Evolutionary conservation across 305 asterid species (phyloP), one percentile per base, ranked within the genome.

Genomic region (Plantago coronopus): DNA sequence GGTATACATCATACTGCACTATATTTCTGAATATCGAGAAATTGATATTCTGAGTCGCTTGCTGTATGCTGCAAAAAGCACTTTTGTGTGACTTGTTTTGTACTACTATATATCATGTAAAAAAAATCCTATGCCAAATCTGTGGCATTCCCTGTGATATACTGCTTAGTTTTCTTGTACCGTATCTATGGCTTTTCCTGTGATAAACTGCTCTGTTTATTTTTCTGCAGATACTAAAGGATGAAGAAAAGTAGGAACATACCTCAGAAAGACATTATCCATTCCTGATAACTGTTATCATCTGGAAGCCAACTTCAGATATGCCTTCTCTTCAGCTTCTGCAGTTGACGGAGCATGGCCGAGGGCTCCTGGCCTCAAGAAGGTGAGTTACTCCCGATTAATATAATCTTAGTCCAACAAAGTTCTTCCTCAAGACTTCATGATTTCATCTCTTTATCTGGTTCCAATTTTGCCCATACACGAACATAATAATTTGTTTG

Each of bases 311-410:
- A 64, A 76, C 73, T 68, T 48, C 59, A 56, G 72, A 64, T 54
- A 93, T 93, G 99, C 88, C 91, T 66, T 89, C 99, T 57, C 99
- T 87, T 78, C 99, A 93, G 84, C 96, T 93, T 76, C 79, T 93
- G 75, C 94, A 85, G 84, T 77, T 93, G 78, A 93, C 97, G 50
- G 95, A 89, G 71, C 97, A 76, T 77, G 97, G 99, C 29, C 87
- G 95, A 67, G 87, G 91, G 62, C 83, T 93, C 73, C 62, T 93
- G 82, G 82, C 96, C 69, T 87, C 97, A n/a, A 89, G 95, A 80
- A 89, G 95, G 99, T 89, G 66, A 64, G 37, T 48, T 29, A 68
- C 75, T 62, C 55, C 63, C 50, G 42, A 57, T 45, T 55, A 71
- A 20, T 59, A 21, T 22, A 40, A 34, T 34, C 12, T 2, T 34